phyloP scores from a whole-genome alignment of 106 monocot genomes.

The Dendrobium chrysotoxum region DNA sequence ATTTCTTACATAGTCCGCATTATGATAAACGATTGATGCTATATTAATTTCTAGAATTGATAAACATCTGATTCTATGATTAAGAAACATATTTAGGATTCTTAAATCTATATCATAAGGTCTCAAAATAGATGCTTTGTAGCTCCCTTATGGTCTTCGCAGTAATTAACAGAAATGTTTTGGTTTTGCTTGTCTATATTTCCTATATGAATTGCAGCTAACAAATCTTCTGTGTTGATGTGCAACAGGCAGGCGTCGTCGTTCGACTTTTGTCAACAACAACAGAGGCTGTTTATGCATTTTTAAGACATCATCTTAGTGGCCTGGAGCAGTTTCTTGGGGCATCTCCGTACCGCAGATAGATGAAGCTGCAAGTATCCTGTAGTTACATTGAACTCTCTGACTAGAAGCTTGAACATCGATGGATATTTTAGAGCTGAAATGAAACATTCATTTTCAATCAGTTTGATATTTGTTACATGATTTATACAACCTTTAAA shows the following conservation, averaged over 20 bases:
- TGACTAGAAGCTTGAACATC: too few relatives aligned
- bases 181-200: background rate
- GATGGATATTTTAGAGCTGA: background rate
- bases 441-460: background rate
- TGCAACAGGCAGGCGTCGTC: background rate
- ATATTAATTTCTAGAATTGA: too few relatives aligned
- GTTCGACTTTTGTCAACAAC: conserved; percentile 5
- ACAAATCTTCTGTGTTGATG: background rate
- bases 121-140: background rate
- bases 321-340: conserved; percentile 13
- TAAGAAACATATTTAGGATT: too few relatives aligned
- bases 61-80: too few relatives aligned
- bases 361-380: background rate
- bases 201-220: background rate
- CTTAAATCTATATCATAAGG: background rate
- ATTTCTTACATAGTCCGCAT: too few relatives aligned
- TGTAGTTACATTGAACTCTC: too few relatives aligned
- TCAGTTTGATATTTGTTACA: background rate
- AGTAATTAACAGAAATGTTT: background rate
- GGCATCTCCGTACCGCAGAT: background rate
- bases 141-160: background rate
- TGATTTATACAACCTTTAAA: background rate
- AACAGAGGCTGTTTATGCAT: conserved; percentile 9
- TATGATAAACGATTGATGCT: too few relatives aligned
- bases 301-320: conserved; percentile 9